phyloP scores from a whole-genome alignment of 768 basidiomycete genomes.

The Symmetrospora coprosmae region DNA sequence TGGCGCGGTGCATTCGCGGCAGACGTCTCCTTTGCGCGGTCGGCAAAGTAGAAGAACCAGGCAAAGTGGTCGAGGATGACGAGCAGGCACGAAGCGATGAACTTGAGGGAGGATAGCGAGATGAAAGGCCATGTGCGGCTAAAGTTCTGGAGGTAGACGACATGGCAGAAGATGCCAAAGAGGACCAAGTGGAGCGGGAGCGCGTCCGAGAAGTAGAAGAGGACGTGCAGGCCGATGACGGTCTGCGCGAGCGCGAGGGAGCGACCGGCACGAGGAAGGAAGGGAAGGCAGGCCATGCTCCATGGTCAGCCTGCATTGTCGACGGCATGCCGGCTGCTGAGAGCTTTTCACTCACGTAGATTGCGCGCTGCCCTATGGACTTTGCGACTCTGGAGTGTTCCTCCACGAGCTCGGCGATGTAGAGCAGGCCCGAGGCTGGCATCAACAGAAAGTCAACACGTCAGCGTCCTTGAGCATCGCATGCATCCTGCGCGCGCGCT shows the following conservation, averaged over 20 bases:
- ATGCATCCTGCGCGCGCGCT: not conserved
- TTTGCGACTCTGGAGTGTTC: slow-evolving; percentile 56
- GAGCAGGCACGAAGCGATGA: slow-evolving; percentile 68
- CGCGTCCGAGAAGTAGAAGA: slow-evolving; percentile 63
- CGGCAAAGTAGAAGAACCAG: slow-evolving; percentile 91
- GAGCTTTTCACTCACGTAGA: slow-evolving; percentile 18
- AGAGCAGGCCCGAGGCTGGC: slow-evolving; percentile 11
- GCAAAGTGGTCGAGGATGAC: slow-evolving; percentile 82
- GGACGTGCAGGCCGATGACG: slow-evolving; percentile 60
- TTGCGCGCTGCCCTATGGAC: slow-evolving; percentile 62
- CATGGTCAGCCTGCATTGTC: not conserved
- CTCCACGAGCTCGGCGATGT: slow-evolving; percentile 27
- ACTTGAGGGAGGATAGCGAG: slow-evolving; percentile 67
- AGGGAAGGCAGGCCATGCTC: too few species aligned
- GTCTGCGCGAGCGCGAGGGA: slow-evolving; percentile 26
- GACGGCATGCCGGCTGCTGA: not conserved
- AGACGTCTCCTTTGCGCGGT: slow-evolving; percentile 17
- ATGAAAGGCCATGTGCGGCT: slow-evolving; percentile 80
- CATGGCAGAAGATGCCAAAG: slow-evolving; percentile 71
- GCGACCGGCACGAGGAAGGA: not conserved
- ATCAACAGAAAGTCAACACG: not conserved
- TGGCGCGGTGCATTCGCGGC: too few species aligned
- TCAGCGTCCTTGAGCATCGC: not conserved
- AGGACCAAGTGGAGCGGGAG: slow-evolving; percentile 59
- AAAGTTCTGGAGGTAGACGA: slow-evolving; percentile 73